Conservation (phyloP, 1,139 yeast species). For the Kazachstania sp. region DNA sequence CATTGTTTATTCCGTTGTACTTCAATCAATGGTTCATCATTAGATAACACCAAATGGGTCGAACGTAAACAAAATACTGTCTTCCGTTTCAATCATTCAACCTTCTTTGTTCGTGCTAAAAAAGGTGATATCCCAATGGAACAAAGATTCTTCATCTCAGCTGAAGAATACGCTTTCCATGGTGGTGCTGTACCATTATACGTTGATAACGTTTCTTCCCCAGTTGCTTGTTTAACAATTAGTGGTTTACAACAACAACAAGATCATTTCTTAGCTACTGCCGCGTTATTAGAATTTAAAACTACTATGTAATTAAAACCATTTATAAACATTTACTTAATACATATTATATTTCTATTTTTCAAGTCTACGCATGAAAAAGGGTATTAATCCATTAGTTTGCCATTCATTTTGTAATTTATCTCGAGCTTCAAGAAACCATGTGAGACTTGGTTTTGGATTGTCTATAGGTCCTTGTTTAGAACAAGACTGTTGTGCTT, state of each 20-base stretch:
- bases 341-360: neutral
- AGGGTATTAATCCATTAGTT: constrained; percentile 34
- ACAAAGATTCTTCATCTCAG: constrained; percentile 37
- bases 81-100: constrained; percentile 44
- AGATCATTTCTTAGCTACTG: constrained; percentile 24
- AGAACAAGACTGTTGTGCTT: constrained; percentile 10
- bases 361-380: constrained; percentile 8
- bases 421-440: constrained; percentile 32
- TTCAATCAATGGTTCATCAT: constrained; percentile 37
- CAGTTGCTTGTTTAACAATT: constrained; percentile 49
- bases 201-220: constrained; percentile 37
- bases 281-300: constrained; percentile 10
- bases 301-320: neutral
- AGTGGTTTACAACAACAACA: constrained; percentile 41
- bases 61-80: constrained; percentile 47
- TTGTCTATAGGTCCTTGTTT: neutral
- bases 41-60: constrained; percentile 55
- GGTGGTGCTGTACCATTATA: constrained; percentile 58
- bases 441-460: constrained; percentile 20
- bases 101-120: constrained; percentile 47
- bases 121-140: constrained; percentile 19
- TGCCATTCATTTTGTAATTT: constrained; percentile 44
- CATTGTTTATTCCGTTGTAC: constrained; percentile 47
- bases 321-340: neutral
- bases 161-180: constrained; percentile 47